phyloP scores from a whole-genome alignment of 495 filamentous ascomycete genomes.

The Daldinia concentrica region DNA sequence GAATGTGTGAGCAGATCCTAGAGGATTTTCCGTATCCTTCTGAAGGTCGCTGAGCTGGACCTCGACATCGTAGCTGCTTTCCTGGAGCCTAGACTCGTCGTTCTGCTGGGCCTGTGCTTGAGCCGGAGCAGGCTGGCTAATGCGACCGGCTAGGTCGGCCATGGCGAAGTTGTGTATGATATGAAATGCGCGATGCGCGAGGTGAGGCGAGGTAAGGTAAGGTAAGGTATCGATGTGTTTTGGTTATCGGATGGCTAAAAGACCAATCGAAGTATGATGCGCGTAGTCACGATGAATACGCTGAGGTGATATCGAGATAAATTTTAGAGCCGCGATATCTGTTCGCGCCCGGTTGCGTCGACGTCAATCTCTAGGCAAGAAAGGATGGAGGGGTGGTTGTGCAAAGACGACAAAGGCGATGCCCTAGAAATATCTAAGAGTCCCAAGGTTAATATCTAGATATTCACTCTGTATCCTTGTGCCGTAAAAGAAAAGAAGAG shows the following conservation, averaged over 20 bases:
- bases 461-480: neutral
- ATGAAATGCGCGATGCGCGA: neutral
- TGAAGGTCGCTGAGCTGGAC: constrained; percentile 92
- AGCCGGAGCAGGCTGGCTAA: constrained; percentile 54
- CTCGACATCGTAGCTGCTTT: constrained; percentile 80
- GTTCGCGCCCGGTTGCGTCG: neutral
- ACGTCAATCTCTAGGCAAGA: neutral
- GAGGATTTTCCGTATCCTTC: constrained; percentile 82
- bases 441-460: neutral
- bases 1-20: constrained; percentile 85
- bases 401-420: neutral
- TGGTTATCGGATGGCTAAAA: neutral
- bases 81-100: constrained; percentile 63
- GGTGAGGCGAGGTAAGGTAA: too few species aligned
- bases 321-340: neutral
- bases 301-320: neutral
- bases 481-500: neutral
- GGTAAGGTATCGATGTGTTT: constrained; percentile 10
- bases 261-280: neutral
- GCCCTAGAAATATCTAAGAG: neutral
- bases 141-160: constrained; percentile 70
- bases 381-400: neutral
- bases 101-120: neutral
- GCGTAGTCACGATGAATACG: neutral
- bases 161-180: constrained; percentile 10